phyloP scores from a whole-genome alignment of 192 early-diverging fungal genomes.

The Helicostylum pulchrum region DNA sequence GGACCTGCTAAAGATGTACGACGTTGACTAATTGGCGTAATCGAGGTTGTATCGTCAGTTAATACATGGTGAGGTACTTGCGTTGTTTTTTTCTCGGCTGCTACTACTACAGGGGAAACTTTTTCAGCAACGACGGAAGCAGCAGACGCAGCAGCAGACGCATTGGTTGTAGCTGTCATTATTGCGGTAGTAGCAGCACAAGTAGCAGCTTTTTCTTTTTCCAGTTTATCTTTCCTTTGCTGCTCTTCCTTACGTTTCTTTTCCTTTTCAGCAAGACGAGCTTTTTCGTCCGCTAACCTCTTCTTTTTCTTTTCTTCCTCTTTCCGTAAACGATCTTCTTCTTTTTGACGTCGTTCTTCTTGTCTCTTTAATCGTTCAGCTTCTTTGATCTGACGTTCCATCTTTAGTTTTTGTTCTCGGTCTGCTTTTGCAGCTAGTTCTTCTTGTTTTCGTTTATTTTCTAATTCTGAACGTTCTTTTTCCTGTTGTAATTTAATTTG shows the following conservation, averaged over 20 bases:
- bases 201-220: not conserved
- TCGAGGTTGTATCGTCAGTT: not conserved
- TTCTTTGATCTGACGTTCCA: constrained; percentile 33
- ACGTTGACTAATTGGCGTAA: constrained; percentile 18
- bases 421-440: not conserved
- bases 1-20: constrained; percentile 16
- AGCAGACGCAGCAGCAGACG: not conserved
- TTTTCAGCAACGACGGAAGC: not conserved
- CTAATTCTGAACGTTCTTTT: constrained; percentile 34
- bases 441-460: not conserved
- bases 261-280: not conserved
- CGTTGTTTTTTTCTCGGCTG: not conserved
- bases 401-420: constrained; percentile 5
- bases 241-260: constrained; percentile 8
- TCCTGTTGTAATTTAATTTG: constrained; percentile 66
- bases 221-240: not conserved
- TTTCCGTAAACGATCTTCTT: constrained; percentile 15
- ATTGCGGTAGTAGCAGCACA: not conserved
- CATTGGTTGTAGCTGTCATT: not conserved
- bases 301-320: constrained; percentile 4
- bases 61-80: not conserved
- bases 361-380: constrained; percentile 40
- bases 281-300: not conserved
- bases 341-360: constrained; percentile 10
- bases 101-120: not conserved